These are phyloP conservation scores for Iodosphaeria phyllophila DNA, from an alignment of 2,329 filamentous ascomycete species.

Conservation along the genomic window DNA sequence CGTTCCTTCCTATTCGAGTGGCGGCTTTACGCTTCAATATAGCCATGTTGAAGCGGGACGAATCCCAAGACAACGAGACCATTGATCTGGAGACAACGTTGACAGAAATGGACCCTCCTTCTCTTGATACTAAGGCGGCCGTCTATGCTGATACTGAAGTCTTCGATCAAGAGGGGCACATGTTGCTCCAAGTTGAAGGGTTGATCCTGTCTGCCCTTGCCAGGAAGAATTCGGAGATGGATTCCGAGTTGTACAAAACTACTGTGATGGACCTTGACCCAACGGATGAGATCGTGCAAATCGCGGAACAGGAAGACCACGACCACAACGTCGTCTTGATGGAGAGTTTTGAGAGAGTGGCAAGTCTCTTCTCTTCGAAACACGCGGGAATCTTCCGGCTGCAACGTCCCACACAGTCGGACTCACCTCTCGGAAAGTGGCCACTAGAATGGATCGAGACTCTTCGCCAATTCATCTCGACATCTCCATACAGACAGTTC, in stretches of 20 bases:
- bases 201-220: conserved; percentile 11
- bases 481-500: conserved; percentile 17
- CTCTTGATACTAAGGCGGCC: conserved; percentile 10
- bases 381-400: too few relatives aligned
- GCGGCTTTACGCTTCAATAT: conserved; percentile 17
- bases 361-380: conserved; percentile 11
- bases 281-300: conserved; percentile 16
- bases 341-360: conserved; percentile 18
- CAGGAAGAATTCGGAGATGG: conserved; percentile 10
- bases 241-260: conserved; percentile 13
- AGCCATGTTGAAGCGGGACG: conserved; percentile 1
- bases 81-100: conserved; percentile 16
- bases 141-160: conserved; percentile 11
- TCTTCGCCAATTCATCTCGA: conserved; percentile 13
- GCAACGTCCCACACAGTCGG: too few relatives aligned
- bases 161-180: conserved; percentile 9
- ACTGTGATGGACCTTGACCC: conserved; percentile 20
- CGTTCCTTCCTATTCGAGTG: conserved; percentile 19
- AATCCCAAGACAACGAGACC: conserved; percentile 4
- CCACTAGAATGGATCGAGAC: conserved; percentile 10
- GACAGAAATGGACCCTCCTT: conserved; percentile 4
- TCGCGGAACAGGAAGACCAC: conserved; percentile 1
- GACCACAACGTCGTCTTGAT: conserved; percentile 8
- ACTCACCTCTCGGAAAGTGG: too few relatives aligned
- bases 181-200: conserved; percentile 12